Base-by-base conservation (phyloP, 2,329 filamentous ascomycete genomes). In the Pezicula rhizophila region DNA sequence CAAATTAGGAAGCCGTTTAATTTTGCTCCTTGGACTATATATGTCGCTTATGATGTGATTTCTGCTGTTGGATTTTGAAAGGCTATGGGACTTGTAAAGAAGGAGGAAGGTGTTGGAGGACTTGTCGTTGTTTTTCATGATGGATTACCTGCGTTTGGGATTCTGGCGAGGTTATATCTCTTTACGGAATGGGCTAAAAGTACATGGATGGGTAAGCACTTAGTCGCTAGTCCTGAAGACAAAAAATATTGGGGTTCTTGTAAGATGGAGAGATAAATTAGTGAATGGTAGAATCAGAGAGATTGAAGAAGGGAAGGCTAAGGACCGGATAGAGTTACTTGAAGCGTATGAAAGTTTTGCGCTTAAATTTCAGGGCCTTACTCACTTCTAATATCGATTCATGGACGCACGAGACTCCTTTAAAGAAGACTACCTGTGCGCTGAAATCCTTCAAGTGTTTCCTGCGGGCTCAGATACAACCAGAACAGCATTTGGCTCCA, bases 31-130 rank as follows among this genome's bases (percentile, higher is more conserved):
- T 80, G 77, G 78, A 72, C 74, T 42, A 71, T 76, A 60, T 78
- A 70, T 54, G 69, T 79, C 68, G 77, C 76, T 3, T 81, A 79
- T 64, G 78, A 81, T 55, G 72, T 79, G 33, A 77, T 81, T 48
- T 73, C 70, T 20, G 74, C 78, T 51, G 66, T 81, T 37, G 76
- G 74, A 1, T 81, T 80, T 54, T 76, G 77, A 8, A 72, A 69
- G 3, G 71, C 77, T 1, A 72, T 82, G 46, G 77, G 78, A 10
- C 82, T 82, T 57, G 67, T 80, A 8, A 68, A 75, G 47, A 66
- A 71, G 47, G 77, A 70, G 15, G 64, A 66, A 20, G 78, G 82
- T 55, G 70, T 80, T 15, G 72, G 68, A 28, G 74, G 74, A 11
- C 66, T 80, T 7, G 79, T 80, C 50, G 63, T 77, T 58, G 72